Evolutionary conservation across 441 rosid genomes (phyloP).

Genomic region (Breynia disticha): DNA sequence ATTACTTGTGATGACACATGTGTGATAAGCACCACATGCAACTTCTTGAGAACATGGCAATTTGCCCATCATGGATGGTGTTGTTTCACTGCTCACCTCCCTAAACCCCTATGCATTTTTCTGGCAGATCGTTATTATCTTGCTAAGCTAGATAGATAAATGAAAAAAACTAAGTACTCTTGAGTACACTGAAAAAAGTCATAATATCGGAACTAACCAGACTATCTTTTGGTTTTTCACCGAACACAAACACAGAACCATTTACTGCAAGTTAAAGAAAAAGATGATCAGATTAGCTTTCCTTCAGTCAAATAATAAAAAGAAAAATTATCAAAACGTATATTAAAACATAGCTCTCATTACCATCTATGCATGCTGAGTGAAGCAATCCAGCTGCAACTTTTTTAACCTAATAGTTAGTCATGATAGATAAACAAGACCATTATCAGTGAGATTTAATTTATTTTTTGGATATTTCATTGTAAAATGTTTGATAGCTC

Average conservation of each 20-base stretch:
- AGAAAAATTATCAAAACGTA: too few relatives aligned
- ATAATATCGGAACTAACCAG: slow-evolving; percentile 33
- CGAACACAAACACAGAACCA: slow-evolving; percentile 74
- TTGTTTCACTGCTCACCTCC: slow-evolving; percentile 38
- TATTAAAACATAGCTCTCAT: slow-evolving; percentile 10
- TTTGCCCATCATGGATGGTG: slow-evolving; percentile 43
- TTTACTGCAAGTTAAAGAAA: slow-evolving; percentile 47
- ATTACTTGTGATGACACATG: slow-evolving; percentile 76
- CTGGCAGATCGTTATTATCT: slow-evolving; percentile 8
- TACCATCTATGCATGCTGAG: slow-evolving; percentile 86
- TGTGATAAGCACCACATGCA: slow-evolving; percentile 94
- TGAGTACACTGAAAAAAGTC: not conserved
- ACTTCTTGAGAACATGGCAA: slow-evolving; percentile 64
- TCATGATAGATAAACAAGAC: slow-evolving; percentile 8
- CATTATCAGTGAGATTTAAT: too few relatives aligned
- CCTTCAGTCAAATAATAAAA: too few relatives aligned
- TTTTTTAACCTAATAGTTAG: slow-evolving; percentile 42
- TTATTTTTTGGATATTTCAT: slow-evolving; percentile 3
- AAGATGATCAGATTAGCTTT: not conserved
- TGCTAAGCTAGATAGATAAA: not conserved
- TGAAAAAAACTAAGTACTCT: too few relatives aligned
- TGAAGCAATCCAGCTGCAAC: slow-evolving; percentile 92
- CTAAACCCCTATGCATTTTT: slow-evolving; percentile 42
- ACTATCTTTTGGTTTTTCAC: slow-evolving; percentile 47
- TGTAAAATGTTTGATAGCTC: slow-evolving; percentile 4